Percentiles rank a stretch among this genome's conserved stretches.
Conservation (phyloP, 495 filamentous ascomycete species). For the Tuber brumale region DNA sequence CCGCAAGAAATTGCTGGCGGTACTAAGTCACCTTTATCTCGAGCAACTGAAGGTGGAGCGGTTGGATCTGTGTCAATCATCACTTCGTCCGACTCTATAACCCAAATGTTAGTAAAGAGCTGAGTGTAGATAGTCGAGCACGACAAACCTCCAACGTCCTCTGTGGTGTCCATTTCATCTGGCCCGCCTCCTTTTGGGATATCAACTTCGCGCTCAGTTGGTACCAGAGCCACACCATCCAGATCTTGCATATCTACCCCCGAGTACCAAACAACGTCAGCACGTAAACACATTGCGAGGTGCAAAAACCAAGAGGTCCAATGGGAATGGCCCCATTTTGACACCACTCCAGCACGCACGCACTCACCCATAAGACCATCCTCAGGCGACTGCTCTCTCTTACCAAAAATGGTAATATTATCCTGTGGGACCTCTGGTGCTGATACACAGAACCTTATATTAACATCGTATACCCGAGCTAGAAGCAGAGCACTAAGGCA, state of each 20-base stretch:
- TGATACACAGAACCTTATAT: slow-evolving; percentile 1
- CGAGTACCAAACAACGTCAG: slow-evolving; percentile 10
- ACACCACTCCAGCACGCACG: background rate
- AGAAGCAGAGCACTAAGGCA: background rate
- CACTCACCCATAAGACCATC: slow-evolving; percentile 13
- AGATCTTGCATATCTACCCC: slow-evolving; percentile 2
- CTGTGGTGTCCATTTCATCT: background rate
- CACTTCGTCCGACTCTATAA: slow-evolving; percentile 13
- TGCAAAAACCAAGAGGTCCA: background rate
- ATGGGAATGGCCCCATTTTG: background rate
- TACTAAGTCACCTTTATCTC: background rate
- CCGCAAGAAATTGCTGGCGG: background rate
- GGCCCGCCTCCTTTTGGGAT: background rate
- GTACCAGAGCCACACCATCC: background rate
- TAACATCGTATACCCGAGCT: background rate
- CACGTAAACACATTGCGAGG: slow-evolving; percentile 1
- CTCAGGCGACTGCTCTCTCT: slow-evolving; percentile 29
- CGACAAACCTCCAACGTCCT: background rate
- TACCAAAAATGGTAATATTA: slow-evolving; percentile 18
- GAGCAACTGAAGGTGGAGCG: background rate
- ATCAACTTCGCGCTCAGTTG: background rate
- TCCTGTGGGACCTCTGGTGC: slow-evolving; percentile 14
- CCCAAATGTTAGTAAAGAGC: slow-evolving; percentile 8
- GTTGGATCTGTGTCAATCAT: background rate
- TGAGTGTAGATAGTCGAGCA: background rate